These are phyloP conservation scores for Coprinopsis marcescibilis DNA, from an alignment of 768 basidiomycete genomes.

Conservation along the genomic window DNA sequence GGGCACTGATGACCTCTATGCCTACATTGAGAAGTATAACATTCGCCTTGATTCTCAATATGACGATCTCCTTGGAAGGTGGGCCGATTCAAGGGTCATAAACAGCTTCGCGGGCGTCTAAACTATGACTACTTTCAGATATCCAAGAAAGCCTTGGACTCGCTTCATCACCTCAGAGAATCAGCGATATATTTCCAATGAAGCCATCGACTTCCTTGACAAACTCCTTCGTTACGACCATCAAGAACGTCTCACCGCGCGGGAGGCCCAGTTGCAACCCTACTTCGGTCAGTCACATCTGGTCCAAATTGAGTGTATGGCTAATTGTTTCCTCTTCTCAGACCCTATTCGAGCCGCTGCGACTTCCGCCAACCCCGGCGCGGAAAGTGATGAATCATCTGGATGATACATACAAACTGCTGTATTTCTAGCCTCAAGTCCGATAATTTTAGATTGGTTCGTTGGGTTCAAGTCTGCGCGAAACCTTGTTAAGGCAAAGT, in stretches of 20 bases:
- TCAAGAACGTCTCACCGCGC: slow-evolving; percentile 91
- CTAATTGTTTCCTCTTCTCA: slow-evolving; percentile 24
- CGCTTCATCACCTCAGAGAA: slow-evolving; percentile 94
- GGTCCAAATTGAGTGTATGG: slow-evolving; percentile 11
- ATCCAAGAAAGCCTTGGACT: slow-evolving; percentile 92
- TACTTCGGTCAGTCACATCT: slow-evolving; percentile 67
- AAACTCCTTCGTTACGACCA: slow-evolving; percentile 96
- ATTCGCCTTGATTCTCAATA: slow-evolving; percentile 95
- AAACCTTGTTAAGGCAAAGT: too few species aligned
- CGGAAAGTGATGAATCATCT: slow-evolving; percentile 60
- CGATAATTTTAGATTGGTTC: too few species aligned
- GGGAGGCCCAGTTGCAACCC: slow-evolving; percentile 87
- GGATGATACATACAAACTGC: slow-evolving; percentile 26
- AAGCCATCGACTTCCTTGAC: slow-evolving; percentile 94
- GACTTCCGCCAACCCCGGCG: slow-evolving; percentile 43
- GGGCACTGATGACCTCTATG: slow-evolving; percentile 91
- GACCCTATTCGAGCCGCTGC: slow-evolving; percentile 58
- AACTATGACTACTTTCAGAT: slow-evolving; percentile 39
- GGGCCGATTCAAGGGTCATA: slow-evolving; percentile 14
- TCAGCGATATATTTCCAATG: slow-evolving; percentile 93
- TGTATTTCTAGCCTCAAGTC: slow-evolving; percentile 19
- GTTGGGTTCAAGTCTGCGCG: too few species aligned
- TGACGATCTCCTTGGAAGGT: slow-evolving; percentile 89
- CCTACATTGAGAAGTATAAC: slow-evolving; percentile 91
- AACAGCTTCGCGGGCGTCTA: too few species aligned